Evolutionary conservation across 352 stramenopile genomes (phyloP).

Genomic region (Pythium insidiosum): DNA sequence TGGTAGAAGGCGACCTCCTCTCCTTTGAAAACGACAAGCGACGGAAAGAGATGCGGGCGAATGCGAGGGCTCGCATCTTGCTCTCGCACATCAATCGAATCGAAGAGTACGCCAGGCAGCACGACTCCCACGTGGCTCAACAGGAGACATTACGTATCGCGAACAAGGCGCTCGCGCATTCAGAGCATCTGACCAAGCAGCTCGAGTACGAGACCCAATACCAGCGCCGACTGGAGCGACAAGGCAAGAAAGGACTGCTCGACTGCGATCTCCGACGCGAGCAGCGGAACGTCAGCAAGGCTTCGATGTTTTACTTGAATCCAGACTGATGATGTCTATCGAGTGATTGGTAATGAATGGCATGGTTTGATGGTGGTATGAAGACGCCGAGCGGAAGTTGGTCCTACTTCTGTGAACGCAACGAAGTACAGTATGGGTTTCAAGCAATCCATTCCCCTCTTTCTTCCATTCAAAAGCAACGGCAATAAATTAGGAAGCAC

Average conservation of each 20-base stretch:
- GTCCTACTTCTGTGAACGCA: too few relatives aligned
- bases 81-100: conserved; percentile 44
- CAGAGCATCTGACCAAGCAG: conserved; percentile 32
- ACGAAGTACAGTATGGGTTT: too few relatives aligned
- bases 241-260: conserved; percentile 33
- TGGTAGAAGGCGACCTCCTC: conserved; percentile 21
- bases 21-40: conserved; percentile 46
- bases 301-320: conserved; percentile 50
- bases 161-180: conserved; percentile 30
- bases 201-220: conserved; percentile 36
- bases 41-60: conserved; percentile 22
- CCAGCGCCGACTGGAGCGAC: conserved; percentile 16
- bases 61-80: conserved; percentile 27
- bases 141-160: conserved; percentile 35
- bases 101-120: conserved; percentile 27
- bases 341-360: too few relatives aligned
- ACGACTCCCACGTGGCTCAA: conserved; percentile 22
- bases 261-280: conserved; percentile 13
- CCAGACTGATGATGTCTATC: background rate
- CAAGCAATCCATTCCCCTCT: too few relatives aligned
- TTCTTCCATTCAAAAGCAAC: too few relatives aligned
- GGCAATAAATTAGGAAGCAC: too few relatives aligned
- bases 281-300: conserved; percentile 35
- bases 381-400: too few relatives aligned
- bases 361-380: too few relatives aligned